Evolutionary conservation across 176 grass and related monocot species (phyloP).

Genomic region (Alloteropsis semialata): DNA sequence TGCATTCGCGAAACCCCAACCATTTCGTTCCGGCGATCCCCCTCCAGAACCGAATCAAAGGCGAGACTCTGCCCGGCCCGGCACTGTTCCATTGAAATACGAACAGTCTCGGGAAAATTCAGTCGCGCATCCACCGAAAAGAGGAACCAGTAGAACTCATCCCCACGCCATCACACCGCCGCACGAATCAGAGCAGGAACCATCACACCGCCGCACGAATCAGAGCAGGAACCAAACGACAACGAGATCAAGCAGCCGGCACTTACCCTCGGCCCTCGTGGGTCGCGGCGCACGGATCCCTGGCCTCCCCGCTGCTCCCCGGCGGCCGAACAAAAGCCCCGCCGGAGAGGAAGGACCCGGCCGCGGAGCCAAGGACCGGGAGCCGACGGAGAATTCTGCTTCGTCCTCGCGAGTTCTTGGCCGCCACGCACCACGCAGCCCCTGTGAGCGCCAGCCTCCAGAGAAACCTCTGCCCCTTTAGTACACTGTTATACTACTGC

Average conservation of each 20-base stretch:
- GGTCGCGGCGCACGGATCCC: not conserved
- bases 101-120: not conserved
- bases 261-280: not conserved
- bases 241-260: not conserved
- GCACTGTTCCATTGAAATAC: slow-evolving; percentile 25
- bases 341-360: not conserved
- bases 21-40: not conserved
- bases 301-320: not conserved
- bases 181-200: not conserved
- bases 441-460: not conserved
- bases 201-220: not conserved
- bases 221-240: not conserved
- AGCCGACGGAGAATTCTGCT: not conserved
- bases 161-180: not conserved
- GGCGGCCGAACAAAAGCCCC: not conserved
- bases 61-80: not conserved
- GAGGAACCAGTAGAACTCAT: not conserved
- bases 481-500: not conserved
- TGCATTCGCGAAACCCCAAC: not conserved
- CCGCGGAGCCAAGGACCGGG: not conserved
- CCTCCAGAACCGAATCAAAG: not conserved
- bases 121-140: too few relatives aligned
- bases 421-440: not conserved
- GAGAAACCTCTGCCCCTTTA: not conserved
- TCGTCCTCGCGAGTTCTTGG: not conserved